phyloP scores from a whole-genome alignment of 1,284 basidiomycete genomes.

The Pseudozyma pruni region DNA sequence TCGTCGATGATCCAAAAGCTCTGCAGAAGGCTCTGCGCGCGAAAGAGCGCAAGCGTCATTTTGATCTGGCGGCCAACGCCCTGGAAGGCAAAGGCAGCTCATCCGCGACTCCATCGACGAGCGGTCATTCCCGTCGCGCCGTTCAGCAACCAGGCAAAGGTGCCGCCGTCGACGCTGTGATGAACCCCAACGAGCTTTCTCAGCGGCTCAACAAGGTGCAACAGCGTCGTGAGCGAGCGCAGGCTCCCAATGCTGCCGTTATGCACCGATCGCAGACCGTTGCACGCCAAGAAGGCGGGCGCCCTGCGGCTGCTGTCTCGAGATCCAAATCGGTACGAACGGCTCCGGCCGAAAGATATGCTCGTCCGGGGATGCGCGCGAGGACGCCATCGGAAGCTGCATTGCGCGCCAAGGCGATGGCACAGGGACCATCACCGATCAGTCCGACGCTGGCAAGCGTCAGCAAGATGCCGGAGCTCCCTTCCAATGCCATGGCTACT shows the following conservation, averaged over 20 bases:
- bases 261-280: constrained; percentile 44
- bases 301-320: constrained; percentile 10
- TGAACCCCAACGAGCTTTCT: constrained; percentile 37
- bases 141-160: background rate
- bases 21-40: constrained; percentile 44
- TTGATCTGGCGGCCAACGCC: constrained; percentile 28
- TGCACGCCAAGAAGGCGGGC: constrained; percentile 19
- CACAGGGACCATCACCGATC: constrained; percentile 19
- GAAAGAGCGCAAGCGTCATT: constrained; percentile 46
- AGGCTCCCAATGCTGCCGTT: constrained; percentile 16
- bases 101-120: constrained; percentile 9
- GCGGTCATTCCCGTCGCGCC: constrained; percentile 12
- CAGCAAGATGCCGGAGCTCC: constrained; percentile 34
- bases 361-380: constrained; percentile 37
- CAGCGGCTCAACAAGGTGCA: constrained; percentile 39
- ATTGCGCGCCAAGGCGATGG: constrained; percentile 40
- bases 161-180: constrained; percentile 8
- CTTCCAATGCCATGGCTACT: constrained; percentile 35
- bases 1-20: constrained; percentile 45
- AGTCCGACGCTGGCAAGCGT: constrained; percentile 13
- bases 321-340: constrained; percentile 41
- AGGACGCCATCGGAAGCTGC: constrained; percentile 46
- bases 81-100: constrained; percentile 33
- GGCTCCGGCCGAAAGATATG: constrained; percentile 21
- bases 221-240: constrained; percentile 23